Conservation (phyloP, 2,329 filamentous ascomycete species). For the Paradendryphiella salina region DNA sequence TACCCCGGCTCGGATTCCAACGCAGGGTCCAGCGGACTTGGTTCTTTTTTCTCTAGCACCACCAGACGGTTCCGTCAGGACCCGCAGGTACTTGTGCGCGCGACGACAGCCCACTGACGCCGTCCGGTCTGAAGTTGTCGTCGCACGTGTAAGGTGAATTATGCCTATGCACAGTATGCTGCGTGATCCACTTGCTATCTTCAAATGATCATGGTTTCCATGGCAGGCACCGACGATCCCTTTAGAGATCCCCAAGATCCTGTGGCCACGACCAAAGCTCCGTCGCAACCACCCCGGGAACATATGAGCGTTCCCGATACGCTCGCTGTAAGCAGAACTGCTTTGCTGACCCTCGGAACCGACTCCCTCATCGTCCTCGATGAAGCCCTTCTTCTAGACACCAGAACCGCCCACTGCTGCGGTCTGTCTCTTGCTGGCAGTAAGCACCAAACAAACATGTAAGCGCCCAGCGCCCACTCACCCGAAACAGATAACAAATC, state of each 20-base stretch:
- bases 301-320: slow-evolving; percentile 42
- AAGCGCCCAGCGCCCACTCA: slow-evolving; percentile 8
- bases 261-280: slow-evolving; percentile 27
- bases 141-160: not conserved
- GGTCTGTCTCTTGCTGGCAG: slow-evolving; percentile 56
- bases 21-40: slow-evolving; percentile 7
- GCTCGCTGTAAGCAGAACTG: slow-evolving; percentile 60
- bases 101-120: slow-evolving; percentile 4
- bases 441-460: slow-evolving; percentile 30
- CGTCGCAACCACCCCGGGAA: slow-evolving; percentile 21
- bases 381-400: slow-evolving; percentile 56
- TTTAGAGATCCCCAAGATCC: slow-evolving; percentile 7
- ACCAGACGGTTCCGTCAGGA: slow-evolving; percentile 14
- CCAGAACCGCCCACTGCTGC: slow-evolving; percentile 58
- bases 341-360: slow-evolving; percentile 62
- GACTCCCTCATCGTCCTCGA: slow-evolving; percentile 64
- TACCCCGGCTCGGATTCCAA: slow-evolving; percentile 17
- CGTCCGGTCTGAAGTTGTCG: not conserved
- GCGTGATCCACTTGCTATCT: slow-evolving; percentile 1
- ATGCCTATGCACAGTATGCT: slow-evolving; percentile 7
- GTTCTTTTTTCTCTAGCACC: slow-evolving; percentile 15
- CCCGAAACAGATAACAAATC: slow-evolving; percentile 50
- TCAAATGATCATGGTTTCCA: slow-evolving; percentile 29
- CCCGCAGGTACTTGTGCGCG: slow-evolving; percentile 6
- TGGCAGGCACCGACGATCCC: slow-evolving; percentile 6